Evolutionary conservation across 352 stramenopile species (phyloP), one percentile per base, ranked within the genome.

Genomic region (Aphanomyces astaci): DNA sequence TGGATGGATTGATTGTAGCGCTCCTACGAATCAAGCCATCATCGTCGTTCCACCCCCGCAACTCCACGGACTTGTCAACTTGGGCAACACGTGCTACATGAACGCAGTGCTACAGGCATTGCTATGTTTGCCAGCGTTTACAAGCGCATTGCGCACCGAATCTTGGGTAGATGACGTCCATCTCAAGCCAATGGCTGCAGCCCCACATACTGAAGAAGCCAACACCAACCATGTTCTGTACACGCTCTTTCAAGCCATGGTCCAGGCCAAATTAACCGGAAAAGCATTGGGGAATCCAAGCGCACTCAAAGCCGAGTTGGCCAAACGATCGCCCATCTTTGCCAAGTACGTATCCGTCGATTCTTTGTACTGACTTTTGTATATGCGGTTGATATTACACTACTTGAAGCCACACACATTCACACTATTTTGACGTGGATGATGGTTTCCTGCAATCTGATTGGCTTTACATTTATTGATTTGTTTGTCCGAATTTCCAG

Each of bases 11-110:
- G 70, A 31, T 73, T 75, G 73, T 70, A 76, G 15, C 46, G 62
- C n/a, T 59, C 45, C 0, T 49, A 72, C 55, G 36, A 71, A 39
- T 48, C 56, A 53, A 43, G 69, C 13, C 30, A 40, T 39, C 51
- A 76, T 56, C 36, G 36, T 28, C 24, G 51, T 11, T 56, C 66
- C 65, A 22, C 73, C 75, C 28, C 78, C 79, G 45, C 82, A 80
- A n/a, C 82, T 76, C 0, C 86, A 92, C 39, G 95, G 95, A n/a
- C 76, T 98, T 22, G 70, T 97, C 22, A 98, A 98, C 72, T 74
- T 98, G 17, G 95, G 95, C 60, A 93, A 96, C 66, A 93, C 88
- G 64, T 96, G 87, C 74, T 96, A 96, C 71, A 94, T 98, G 80
- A 98, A 98, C 73, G 87, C 88, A 13, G 98, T 98, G 25, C 67